These are phyloP conservation scores for Grammothele lineata DNA, from an alignment of 768 basidiomycete species.

Conservation along the genomic window DNA sequence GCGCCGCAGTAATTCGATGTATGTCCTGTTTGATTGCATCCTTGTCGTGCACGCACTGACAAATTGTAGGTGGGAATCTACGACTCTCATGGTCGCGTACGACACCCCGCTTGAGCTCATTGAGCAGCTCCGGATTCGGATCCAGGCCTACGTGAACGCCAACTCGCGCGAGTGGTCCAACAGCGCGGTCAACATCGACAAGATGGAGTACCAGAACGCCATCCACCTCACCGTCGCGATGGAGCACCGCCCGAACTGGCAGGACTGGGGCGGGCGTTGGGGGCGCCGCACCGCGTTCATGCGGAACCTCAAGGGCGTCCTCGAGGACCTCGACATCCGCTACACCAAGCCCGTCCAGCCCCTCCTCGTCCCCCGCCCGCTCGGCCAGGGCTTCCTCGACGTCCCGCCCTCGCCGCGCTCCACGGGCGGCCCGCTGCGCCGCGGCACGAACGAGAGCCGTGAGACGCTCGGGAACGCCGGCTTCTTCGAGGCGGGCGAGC, in stretches of 20 bases:
- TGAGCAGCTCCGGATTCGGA: slow-evolving; percentile 54
- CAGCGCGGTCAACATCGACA: slow-evolving; percentile 64
- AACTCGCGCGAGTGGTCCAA: slow-evolving; percentile 75
- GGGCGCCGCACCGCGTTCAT: slow-evolving; percentile 70
- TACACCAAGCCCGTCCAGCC: slow-evolving; percentile 76
- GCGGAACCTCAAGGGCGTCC: slow-evolving; percentile 62
- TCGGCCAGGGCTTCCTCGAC: slow-evolving; percentile 6
- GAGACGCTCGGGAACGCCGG: slow-evolving; percentile 15
- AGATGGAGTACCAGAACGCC: slow-evolving; percentile 75
- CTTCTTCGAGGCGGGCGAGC: slow-evolving; percentile 1
- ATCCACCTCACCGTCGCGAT: slow-evolving; percentile 63
- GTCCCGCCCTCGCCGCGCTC: slow-evolving; percentile 10
- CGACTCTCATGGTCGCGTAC: slow-evolving; percentile 60
- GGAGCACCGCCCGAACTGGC: slow-evolving; percentile 83
- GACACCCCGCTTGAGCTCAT: slow-evolving; percentile 67
- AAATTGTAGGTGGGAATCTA: slow-evolving; percentile 59
- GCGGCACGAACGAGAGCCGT: slow-evolving; percentile 3
- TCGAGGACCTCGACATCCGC: slow-evolving; percentile 71
- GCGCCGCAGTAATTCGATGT: slow-evolving; percentile 71
- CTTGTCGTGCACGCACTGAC: background rate
- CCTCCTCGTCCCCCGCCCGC: slow-evolving; percentile 43
- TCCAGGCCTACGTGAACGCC: slow-evolving; percentile 53
- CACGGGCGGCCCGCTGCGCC: background rate
- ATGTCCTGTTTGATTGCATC: slow-evolving; percentile 31
- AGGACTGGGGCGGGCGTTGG: slow-evolving; percentile 84